Conservation (phyloP, 345 rosid genomes). For the Nasturtium officinale region DNA sequence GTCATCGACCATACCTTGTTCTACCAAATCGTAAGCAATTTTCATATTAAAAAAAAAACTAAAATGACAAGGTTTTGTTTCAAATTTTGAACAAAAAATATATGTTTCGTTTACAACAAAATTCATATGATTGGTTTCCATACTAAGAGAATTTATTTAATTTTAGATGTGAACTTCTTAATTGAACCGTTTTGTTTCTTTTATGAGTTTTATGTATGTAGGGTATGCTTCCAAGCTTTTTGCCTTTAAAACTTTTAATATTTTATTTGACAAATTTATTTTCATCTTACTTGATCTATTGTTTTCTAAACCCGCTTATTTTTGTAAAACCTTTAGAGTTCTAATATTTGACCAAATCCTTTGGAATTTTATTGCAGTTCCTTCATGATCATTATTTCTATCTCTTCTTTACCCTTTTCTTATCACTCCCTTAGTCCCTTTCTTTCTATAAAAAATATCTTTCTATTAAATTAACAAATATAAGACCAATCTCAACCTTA, state of each 20-base stretch:
- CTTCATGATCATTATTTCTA: slow-evolving; percentile 2
- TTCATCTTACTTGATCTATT: background rate
- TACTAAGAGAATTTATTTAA: background rate
- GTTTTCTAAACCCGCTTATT: background rate
- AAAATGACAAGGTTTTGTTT: background rate
- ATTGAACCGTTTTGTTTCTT: background rate
- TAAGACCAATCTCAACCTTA: background rate
- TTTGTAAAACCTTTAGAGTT: background rate
- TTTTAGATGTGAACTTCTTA: background rate
- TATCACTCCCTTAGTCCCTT: background rate
- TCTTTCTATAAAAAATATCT: background rate
- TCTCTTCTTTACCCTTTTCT: too few species aligned
- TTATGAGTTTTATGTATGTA: slow-evolving; percentile 5
- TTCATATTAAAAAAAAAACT: too few species aligned
- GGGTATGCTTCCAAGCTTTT: slow-evolving; percentile 3
- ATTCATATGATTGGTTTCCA: background rate
- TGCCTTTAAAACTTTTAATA: background rate
- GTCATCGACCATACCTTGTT: background rate
- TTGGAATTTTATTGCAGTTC: background rate
- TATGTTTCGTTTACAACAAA: background rate
- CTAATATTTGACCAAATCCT: slow-evolving; percentile 2
- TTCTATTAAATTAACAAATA: background rate
- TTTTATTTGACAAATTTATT: background rate
- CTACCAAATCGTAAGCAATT: background rate
- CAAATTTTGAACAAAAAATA: background rate